phyloP scores from a whole-genome alignment of 805 yeast species.

The Blastobotrys mokoenaii region DNA sequence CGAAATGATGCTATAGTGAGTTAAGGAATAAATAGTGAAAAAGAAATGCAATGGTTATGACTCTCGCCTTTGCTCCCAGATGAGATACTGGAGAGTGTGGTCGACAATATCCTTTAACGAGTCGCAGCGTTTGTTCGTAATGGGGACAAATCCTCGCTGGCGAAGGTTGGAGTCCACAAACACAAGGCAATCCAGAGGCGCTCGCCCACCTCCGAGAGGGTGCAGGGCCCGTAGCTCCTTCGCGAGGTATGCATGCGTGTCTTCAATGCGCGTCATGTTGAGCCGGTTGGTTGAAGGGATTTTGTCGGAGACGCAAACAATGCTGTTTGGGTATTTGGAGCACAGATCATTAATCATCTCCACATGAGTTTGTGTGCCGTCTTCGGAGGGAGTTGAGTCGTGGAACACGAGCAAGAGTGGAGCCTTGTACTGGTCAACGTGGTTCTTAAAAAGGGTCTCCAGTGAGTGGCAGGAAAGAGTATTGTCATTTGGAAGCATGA shows the following conservation, averaged over 20 bases:
- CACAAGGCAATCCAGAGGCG: constrained; percentile 24
- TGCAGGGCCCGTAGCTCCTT: constrained; percentile 23
- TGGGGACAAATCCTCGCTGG: constrained; percentile 7
- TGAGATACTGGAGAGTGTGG: constrained; percentile 5
- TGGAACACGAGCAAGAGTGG: constrained; percentile 2
- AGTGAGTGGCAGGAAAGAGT: background rate
- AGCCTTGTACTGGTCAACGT: background rate
- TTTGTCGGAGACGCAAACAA: constrained; percentile 1
- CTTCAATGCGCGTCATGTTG: constrained; percentile 17
- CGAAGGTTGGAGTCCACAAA: constrained; percentile 17
- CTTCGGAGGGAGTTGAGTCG: background rate
- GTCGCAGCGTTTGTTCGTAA: background rate
- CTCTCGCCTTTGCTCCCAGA: constrained; percentile 6
- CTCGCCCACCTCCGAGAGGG: constrained; percentile 28
- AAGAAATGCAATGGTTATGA: too few species aligned
- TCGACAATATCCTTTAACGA: constrained; percentile 7
- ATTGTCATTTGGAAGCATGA: background rate
- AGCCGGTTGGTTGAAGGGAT: background rate
- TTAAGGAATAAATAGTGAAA: too few species aligned
- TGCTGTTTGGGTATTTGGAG: background rate
- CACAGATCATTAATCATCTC: background rate
- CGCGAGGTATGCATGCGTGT: constrained; percentile 22
- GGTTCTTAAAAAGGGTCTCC: background rate
- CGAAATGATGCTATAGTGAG: too few species aligned
- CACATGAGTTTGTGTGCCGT: background rate